Conservation (phyloP, 805 yeast genomes). For the Alloascoidea africana region DNA sequence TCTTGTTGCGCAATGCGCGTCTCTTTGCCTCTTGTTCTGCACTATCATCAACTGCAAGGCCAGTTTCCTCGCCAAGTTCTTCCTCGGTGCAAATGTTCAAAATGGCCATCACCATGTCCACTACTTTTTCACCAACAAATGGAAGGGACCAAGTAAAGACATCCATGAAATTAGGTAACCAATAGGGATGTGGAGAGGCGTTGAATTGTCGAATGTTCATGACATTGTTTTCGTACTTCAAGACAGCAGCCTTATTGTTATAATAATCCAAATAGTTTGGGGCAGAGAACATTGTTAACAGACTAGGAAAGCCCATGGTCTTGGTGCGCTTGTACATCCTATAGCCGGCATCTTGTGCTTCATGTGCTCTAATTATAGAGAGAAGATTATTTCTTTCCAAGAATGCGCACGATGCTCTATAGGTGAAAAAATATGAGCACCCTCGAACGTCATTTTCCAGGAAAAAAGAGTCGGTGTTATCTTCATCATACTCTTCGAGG, state of each 20-base stretch:
- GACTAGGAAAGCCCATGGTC: conserved; percentile 76
- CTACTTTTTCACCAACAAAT: conserved; percentile 90
- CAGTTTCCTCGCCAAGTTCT: conserved; percentile 59
- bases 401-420: conserved; percentile 66
- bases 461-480: conserved; percentile 25
- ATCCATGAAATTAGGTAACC: conserved; percentile 94
- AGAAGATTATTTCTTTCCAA: conserved; percentile 63
- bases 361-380: conserved; percentile 89
- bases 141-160: conserved; percentile 96
- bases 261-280: conserved; percentile 90
- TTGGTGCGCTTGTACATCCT: conserved; percentile 82
- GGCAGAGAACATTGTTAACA: conserved; percentile 86
- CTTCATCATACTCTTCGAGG: conserved; percentile 70
- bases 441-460: conserved; percentile 69
- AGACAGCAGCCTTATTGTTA: conserved; percentile 88
- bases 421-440: conserved; percentile 83
- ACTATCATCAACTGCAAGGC: conserved; percentile 5
- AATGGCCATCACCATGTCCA: conserved; percentile 83
- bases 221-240: conserved; percentile 81
- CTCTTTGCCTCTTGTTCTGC: conserved; percentile 18
- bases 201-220: conserved; percentile 95
- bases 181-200: conserved; percentile 87
- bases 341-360: conserved; percentile 96
- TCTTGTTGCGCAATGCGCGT: conserved; percentile 65
- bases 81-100: conserved; percentile 92